Evolutionary conservation across 192 early-diverging fungal species (phyloP).

Genomic region (Gryganskiella cystojenkinii): DNA sequence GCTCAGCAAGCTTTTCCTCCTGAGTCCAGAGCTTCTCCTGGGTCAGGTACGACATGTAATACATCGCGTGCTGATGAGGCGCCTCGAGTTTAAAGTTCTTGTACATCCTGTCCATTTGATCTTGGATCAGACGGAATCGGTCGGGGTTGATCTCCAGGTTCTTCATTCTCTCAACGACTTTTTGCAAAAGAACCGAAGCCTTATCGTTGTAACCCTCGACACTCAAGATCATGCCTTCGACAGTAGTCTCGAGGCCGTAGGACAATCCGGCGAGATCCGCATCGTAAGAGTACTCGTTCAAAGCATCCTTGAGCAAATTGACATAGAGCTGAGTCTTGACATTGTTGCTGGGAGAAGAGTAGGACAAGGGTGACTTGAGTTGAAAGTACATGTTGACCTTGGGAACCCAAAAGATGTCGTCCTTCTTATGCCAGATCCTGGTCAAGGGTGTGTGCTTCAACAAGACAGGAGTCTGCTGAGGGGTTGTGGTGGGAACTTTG

Average conservation of each 20-base stretch:
- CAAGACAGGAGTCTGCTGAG: conserved; percentile 48
- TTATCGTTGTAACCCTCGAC: conserved; percentile 93
- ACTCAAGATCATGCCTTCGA: conserved; percentile 78
- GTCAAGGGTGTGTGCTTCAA: conserved; percentile 65
- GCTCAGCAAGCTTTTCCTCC: conserved; percentile 78
- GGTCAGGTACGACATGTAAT: conserved; percentile 78
- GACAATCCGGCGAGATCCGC: conserved; percentile 89
- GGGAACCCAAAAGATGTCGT: conserved; percentile 93
- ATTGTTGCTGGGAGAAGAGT: conserved; percentile 78
- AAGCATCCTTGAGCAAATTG: conserved; percentile 81
- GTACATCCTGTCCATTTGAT: conserved; percentile 77
- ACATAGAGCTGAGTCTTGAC: conserved; percentile 78
- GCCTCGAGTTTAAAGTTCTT: conserved; percentile 82
- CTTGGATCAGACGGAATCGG: conserved; percentile 85
- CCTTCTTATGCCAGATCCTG: conserved; percentile 95
- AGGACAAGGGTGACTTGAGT: conserved; percentile 77
- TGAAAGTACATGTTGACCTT: conserved; percentile 83
- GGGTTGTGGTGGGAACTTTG: conserved; percentile 38
- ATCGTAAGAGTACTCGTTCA: conserved; percentile 91
- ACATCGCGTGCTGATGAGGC: conserved; percentile 84
- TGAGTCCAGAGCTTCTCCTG: conserved; percentile 85
- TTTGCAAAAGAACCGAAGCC: conserved; percentile 73
- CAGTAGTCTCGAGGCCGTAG: conserved; percentile 76
- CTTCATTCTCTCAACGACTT: conserved; percentile 76
- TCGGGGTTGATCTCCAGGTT: conserved; percentile 69